Evolutionary conservation across 2,329 filamentous ascomycete species (phyloP), one percentile per base, ranked within the genome.

Genomic region (Camillea tinctor): DNA sequence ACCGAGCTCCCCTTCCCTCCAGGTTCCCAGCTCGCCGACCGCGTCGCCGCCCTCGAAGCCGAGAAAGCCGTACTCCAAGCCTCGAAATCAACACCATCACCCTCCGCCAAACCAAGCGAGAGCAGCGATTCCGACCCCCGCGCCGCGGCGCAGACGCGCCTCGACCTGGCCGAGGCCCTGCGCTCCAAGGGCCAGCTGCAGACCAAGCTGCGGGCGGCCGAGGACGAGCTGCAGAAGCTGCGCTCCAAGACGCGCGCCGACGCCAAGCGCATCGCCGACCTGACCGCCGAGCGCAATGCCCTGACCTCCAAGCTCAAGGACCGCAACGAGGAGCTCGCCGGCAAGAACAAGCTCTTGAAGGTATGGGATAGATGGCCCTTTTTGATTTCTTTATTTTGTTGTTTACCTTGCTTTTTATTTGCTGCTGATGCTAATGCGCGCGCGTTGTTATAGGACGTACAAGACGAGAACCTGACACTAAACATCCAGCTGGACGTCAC

Each of bases 391-490:
- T n/a, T n/a, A n/a, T n/a, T n/a, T n/a, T n/a, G n/a, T n/a, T n/a
- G n/a, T n/a, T n/a, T n/a, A n/a, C n/a, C n/a, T n/a, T n/a, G n/a
- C n/a, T n/a, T n/a, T n/a, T n/a, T n/a, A n/a, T n/a, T n/a, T n/a
- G n/a, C n/a, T n/a, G n/a, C n/a, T n/a, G n/a, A n/a, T 23, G 17
- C 23, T 48, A 53, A 11, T 51, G 63, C 68, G 52, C 5, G 24
- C 15, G 13, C 52, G 6, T 9, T 51, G 15, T 21, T 40, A 59
- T 68, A 89, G 84, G 85, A 94, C 70, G 88, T 97, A 56, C 94
- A 98, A 77, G 93, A 97, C 75, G 95, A 99, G 75, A 88, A 97
- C 76, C 88, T 96, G 55, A 89, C 92, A 1, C 78, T 97, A 52
- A 93, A 93, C 67, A 81, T 98, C 66, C 91, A 98, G 75, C 81